A percentile compares a stretch with the other conserved stretches of the same genome.
phyloP scores from a whole-genome alignment of 352 stramenopile species.

The Globisporangium lucens region DNA sequence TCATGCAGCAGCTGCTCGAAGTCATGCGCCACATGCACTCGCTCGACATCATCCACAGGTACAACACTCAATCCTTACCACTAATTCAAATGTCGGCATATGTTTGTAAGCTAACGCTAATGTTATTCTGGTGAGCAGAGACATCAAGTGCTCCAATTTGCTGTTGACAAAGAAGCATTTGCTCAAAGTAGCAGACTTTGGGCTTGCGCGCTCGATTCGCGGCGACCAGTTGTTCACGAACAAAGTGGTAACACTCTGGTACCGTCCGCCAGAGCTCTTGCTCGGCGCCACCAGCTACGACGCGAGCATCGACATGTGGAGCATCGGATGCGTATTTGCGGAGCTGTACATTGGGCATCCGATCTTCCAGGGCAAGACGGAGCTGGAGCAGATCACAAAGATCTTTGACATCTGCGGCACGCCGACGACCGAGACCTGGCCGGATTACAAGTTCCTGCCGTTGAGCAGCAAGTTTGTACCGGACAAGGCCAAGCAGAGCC shows the following conservation, averaged over 20 bases:
- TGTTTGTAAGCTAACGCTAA: neutral
- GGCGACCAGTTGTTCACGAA: constrained; percentile 91
- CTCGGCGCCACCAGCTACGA: constrained; percentile 93
- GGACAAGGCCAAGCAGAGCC: constrained; percentile 64
- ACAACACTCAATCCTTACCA: constrained; percentile 2
- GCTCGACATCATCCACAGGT: constrained; percentile 86
- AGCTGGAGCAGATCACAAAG: constrained; percentile 86
- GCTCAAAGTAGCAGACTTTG: constrained; percentile 87
- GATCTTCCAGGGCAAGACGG: constrained; percentile 86
- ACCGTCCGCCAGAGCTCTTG: constrained; percentile 92
- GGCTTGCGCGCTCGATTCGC: constrained; percentile 78
- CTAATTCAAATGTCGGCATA: neutral
- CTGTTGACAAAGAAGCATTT: constrained; percentile 75
- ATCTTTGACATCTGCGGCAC: constrained; percentile 89
- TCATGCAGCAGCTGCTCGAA: constrained; percentile 84
- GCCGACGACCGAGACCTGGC: constrained; percentile 76
- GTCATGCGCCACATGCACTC: constrained; percentile 89
- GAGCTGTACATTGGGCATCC: constrained; percentile 86
- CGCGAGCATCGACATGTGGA: constrained; percentile 94
- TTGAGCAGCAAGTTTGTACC: constrained; percentile 83
- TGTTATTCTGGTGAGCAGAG: constrained; percentile 22
- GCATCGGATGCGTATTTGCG: constrained; percentile 89
- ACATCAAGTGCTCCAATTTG: constrained; percentile 94
- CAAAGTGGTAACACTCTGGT: constrained; percentile 97
- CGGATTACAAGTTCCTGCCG: constrained; percentile 83